Base-by-base conservation (phyloP, 805 yeast species). In the Myxozyma sirexii region DNA sequence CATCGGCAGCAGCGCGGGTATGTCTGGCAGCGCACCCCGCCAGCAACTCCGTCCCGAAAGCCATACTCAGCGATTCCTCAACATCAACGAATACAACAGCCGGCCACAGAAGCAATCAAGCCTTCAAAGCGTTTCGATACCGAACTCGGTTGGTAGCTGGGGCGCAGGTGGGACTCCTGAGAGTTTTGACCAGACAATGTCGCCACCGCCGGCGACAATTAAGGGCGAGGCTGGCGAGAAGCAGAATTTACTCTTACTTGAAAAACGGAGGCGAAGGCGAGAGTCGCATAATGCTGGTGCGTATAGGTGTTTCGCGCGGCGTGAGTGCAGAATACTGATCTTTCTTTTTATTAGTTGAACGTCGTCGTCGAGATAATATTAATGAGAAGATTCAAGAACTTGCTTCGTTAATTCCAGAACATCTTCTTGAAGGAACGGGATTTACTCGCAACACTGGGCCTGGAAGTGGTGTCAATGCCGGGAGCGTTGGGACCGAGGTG, bases 281-380 rank as follows among this genome's bases (percentile, higher is more conserved):
- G 97, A 91, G 70, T 86, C 90, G 63, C 98, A 92, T 73, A 92
- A 92, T 71, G 97, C 96, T 35, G 61, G 60, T 57, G 27, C 15
- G 60, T 56, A n/a, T 13, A 15, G 3, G 2, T 5, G n/a, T 23
- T 42, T 33, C n/a, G n/a, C 3, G 2, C 15, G 4, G 10, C 21
- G 2, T 5, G 48, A 2, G n/a, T 6, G 48, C 35, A 8, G 15
- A 15, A 38, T 27, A n/a, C 58, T 47, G 15, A 45, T n/a, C n/a
- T n/a, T n/a, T n/a, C n/a, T n/a, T n/a, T n/a, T n/a, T n/a, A n/a
- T 7, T 23, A 1, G 97, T 92, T 3, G 98, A 92, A 73, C 81
- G 97, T 68, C 80, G 97, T 67, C 81, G 98, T 70, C 80, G 98
- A 63, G 98, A 93, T 72, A 79, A 90, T 67, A 92, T 92, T 69